Conservation (phyloP, 345 rosid genomes). For the Lepidium aucheri region DNA sequence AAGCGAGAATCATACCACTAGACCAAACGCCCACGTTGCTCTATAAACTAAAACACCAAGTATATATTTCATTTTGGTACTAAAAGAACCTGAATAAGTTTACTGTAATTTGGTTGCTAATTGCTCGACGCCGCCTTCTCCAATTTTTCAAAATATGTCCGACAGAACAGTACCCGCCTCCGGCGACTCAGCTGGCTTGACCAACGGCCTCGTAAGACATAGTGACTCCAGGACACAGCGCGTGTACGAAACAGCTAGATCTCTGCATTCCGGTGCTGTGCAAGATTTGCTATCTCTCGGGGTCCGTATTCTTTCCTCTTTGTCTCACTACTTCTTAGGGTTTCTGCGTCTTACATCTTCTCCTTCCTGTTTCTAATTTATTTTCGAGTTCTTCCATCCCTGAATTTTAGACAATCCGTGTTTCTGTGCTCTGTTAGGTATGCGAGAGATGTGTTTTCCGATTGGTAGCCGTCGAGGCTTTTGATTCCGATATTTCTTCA, state of each 20-base stretch:
- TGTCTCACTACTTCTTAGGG: neutral
- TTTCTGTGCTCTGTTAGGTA: conserved; percentile 36
- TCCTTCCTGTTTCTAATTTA: neutral
- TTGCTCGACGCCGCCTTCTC: conserved; percentile 4
- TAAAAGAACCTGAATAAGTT: neutral
- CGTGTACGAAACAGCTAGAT: conserved; percentile 39
- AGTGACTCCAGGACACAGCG: conserved; percentile 25
- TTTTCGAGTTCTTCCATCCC: neutral
- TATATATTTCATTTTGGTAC: too few species aligned
- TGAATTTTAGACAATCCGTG: neutral
- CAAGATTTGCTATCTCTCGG: conserved; percentile 50
- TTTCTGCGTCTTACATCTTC: neutral
- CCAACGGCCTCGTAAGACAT: conserved; percentile 2
- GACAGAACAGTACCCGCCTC: conserved; percentile 10
- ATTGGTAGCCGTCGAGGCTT: conserved; percentile 39
- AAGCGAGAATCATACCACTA: conserved; percentile 88
- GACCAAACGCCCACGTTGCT: neutral
- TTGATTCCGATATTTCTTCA: conserved; percentile 21
- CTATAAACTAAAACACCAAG: too few species aligned
- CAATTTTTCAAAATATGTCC: conserved; percentile 28
- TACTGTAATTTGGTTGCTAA: neutral
- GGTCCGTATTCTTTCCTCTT: conserved; percentile 29
- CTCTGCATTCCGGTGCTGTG: conserved; percentile 48
- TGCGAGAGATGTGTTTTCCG: conserved; percentile 73
- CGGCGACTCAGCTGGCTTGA: neutral